Evolutionary conservation across 306 rosid genomes (phyloP), one percentile per base, ranked within the genome.

Genomic region (Trifolium subterraneum): DNA sequence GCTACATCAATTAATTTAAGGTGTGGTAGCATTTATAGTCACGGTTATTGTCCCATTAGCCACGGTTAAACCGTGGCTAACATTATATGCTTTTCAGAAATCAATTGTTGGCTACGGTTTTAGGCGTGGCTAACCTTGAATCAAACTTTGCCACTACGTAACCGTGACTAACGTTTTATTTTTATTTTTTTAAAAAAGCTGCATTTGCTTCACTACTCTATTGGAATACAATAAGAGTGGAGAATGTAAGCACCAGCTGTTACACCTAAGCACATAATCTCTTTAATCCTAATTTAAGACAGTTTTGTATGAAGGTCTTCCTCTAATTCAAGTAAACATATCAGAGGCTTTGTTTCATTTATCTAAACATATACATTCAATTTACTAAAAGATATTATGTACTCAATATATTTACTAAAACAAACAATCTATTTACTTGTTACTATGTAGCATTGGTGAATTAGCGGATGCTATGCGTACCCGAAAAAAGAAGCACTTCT

Each of bases 181-280:
- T n/a, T n/a, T n/a, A n/a, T n/a, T n/a, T n/a, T n/a, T n/a, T n/a
- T n/a, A n/a, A n/a, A n/a, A n/a, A n/a, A n/a, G n/a, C n/a, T n/a
- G n/a, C n/a, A n/a, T n/a, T n/a, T n/a, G n/a, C n/a, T n/a, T n/a
- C n/a, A n/a, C n/a, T n/a, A n/a, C n/a, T n/a, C n/a, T n/a, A n/a
- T n/a, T n/a, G n/a, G n/a, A n/a, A n/a, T n/a, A n/a, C n/a, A n/a
- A n/a, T n/a, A 89, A 87, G 52, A 89, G 88, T 36, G 93, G 51
- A 92, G 91, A 66, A 92, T 81, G 83, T 89, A 92, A 69, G 97
- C 97, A 70, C 96, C 97, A 48, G 93, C 97, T 50, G 93, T 89
- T 71, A 92, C 96, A 50, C 97, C 97, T 60, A 92, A 72, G 87
- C 97, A 92, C 81, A 92, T 39, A 71, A 92, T 91, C 84, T 87